Evolutionary conservation across 495 filamentous ascomycete genomes (phyloP).

Genomic region (Acidomyces sp.): DNA sequence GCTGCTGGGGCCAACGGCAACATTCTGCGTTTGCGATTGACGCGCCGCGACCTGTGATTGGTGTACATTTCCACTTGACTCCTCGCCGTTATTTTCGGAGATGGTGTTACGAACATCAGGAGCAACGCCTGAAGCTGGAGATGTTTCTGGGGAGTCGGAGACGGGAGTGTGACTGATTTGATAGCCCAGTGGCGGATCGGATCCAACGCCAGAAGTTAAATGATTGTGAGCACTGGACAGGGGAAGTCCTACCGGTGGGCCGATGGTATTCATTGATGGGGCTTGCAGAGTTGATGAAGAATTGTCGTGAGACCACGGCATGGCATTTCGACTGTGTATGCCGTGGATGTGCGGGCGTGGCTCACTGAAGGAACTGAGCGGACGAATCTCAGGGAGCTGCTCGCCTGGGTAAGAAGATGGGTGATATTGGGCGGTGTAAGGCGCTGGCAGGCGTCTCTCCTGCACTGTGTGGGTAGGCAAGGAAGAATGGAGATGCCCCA

Average conservation of each 20-base stretch:
- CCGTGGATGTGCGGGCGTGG: constrained; percentile 12
- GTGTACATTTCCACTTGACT: constrained; percentile 18
- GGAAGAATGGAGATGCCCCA: constrained; percentile 24
- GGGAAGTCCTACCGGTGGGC: not conserved
- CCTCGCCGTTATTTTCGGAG: not conserved
- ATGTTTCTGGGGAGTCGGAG: constrained; percentile 7
- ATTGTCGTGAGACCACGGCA: constrained; percentile 13
- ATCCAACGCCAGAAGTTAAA: not conserved
- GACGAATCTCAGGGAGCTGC: constrained; percentile 4
- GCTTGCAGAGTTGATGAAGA: not conserved
- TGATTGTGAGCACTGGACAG: not conserved
- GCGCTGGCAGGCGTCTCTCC: constrained; percentile 13
- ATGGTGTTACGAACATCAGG: not conserved
- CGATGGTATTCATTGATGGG: constrained; percentile 1
- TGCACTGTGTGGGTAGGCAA: constrained; percentile 19
- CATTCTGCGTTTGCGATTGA: constrained; percentile 15
- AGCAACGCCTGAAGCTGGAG: constrained; percentile 7
- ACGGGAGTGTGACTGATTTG: constrained; percentile 8
- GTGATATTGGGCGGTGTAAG: constrained; percentile 10
- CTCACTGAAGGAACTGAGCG: constrained; percentile 3
- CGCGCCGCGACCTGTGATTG: constrained; percentile 17
- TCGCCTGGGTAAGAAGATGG: constrained; percentile 7
- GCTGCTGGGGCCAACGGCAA: constrained; percentile 3
- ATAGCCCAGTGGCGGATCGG: constrained; percentile 10
- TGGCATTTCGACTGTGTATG: constrained; percentile 14